A percentile compares a stretch with the other conserved stretches of the same genome.
Evolutionary conservation across 2,329 filamentous ascomycete genomes (phyloP).

Genomic region (Colletotrichum ledebouriae): DNA sequence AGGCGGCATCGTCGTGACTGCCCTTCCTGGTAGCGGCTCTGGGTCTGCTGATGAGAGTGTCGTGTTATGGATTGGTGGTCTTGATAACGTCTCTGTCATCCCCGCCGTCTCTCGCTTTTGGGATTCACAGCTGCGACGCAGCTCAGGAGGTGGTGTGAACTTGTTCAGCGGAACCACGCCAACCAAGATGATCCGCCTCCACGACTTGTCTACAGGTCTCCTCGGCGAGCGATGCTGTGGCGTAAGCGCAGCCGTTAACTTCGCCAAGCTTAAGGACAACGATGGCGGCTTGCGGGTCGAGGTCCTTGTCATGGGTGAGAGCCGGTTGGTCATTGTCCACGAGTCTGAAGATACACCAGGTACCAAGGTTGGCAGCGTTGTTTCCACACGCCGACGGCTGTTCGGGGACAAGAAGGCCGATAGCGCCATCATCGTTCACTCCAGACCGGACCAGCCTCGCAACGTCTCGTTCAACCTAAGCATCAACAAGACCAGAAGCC

Average conservation of each 20-base stretch:
- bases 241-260: conserved; percentile 60
- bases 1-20: conserved; percentile 66
- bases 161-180: conserved; percentile 69
- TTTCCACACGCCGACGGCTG: conserved; percentile 48
- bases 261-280: conserved; percentile 46
- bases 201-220: conserved; percentile 65
- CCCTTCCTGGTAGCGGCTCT: conserved; percentile 57
- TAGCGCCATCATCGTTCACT: conserved; percentile 69
- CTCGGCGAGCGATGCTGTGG: conserved; percentile 70
- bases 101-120: conserved; percentile 69
- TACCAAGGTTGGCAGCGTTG: conserved; percentile 56
- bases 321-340: conserved; percentile 66
- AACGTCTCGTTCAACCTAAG: conserved; percentile 66
- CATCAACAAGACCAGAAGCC: conserved; percentile 51
- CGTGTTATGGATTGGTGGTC: conserved; percentile 68
- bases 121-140: conserved; percentile 69
- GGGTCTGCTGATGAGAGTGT: conserved; percentile 66
- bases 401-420: conserved; percentile 53
- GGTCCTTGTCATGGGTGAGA: conserved; percentile 68
- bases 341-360: conserved; percentile 64
- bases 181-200: conserved; percentile 68
- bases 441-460: conserved; percentile 54
- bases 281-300: conserved; percentile 65
- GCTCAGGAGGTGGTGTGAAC: conserved; percentile 64
- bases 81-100: conserved; percentile 70